These are phyloP conservation scores for Diaporthe vaccinii DNA, from an alignment of 2,329 filamentous ascomycete species.

Conservation along the genomic window DNA sequence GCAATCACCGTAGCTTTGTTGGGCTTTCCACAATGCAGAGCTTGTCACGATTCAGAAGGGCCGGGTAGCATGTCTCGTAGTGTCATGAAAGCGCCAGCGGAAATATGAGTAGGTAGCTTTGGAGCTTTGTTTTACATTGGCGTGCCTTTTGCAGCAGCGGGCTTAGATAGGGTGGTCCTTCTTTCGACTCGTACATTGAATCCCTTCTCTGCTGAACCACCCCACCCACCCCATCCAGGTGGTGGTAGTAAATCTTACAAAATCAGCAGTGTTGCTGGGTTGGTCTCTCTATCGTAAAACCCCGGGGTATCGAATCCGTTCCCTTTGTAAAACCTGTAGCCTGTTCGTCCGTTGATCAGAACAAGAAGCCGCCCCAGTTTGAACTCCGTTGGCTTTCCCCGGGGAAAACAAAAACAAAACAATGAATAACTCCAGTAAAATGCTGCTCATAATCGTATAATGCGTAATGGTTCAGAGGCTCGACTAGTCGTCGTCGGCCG, in stretches of 20 bases:
- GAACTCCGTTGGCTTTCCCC: slow-evolving; percentile 36
- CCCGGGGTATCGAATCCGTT: slow-evolving; percentile 38
- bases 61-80: neutral
- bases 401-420: neutral
- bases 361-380: slow-evolving; percentile 7
- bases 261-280: slow-evolving; percentile 40
- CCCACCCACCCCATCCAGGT: neutral
- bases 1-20: neutral
- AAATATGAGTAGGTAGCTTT: neutral
- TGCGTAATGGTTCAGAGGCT: neutral
- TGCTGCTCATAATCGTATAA: slow-evolving; percentile 44
- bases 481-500: slow-evolving; percentile 43
- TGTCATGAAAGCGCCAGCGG: slow-evolving; percentile 1
- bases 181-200: slow-evolving; percentile 3
- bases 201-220: neutral
- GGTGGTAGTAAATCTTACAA: slow-evolving; percentile 25
- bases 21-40: neutral
- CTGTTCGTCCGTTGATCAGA: slow-evolving; percentile 19
- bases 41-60: slow-evolving; percentile 1
- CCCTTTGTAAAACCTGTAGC: slow-evolving; percentile 26
- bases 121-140: slow-evolving; percentile 1
- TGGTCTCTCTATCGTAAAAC: slow-evolving; percentile 33
- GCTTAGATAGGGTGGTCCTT: neutral
- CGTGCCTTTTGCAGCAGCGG: neutral
- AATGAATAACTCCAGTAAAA: slow-evolving; percentile 22